Evolutionary conservation across 1,284 basidiomycete species (phyloP).

Genomic region (Trichosporon asahii): DNA sequence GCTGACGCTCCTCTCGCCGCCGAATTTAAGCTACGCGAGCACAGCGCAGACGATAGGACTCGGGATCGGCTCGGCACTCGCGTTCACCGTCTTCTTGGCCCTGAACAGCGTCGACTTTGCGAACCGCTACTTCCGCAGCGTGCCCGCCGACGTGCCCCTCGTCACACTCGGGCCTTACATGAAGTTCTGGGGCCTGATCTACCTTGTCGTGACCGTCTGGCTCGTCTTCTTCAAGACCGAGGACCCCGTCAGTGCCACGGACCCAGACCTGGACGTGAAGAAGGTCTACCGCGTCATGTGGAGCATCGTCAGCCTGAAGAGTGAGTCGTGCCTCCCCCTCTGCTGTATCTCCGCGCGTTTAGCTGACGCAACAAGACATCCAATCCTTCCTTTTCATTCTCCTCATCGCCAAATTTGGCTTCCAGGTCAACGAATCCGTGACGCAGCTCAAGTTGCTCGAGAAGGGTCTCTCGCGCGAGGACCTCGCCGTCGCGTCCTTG

Average conservation of each 20-base stretch:
- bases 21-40: constrained; percentile 92
- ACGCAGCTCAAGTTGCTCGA: constrained; percentile 94
- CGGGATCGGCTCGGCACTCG: constrained; percentile 92
- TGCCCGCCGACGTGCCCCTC: constrained; percentile 67
- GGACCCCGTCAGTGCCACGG: constrained; percentile 68
- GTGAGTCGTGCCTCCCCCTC: constrained; percentile 58
- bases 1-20: constrained; percentile 88
- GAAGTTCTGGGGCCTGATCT: constrained; percentile 78
- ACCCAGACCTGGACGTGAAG: constrained; percentile 84
- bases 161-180: constrained; percentile 79
- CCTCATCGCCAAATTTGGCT: constrained; percentile 90
- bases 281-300: constrained; percentile 93
- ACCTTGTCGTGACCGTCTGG: constrained; percentile 80
- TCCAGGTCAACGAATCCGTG: constrained; percentile 90
- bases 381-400: constrained; percentile 85
- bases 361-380: constrained; percentile 67
- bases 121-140: constrained; percentile 66
- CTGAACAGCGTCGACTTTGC: constrained; percentile 90
- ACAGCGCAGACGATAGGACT: constrained; percentile 98
- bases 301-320: constrained; percentile 84
- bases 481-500: constrained; percentile 88
- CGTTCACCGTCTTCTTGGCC: constrained; percentile 96
- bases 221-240: constrained; percentile 86
- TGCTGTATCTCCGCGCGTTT: too few species aligned
- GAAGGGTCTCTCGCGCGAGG: constrained; percentile 92